These are phyloP conservation scores for Podila clonocystis DNA, from an alignment of 192 early-diverging fungal genomes.

Conservation along the genomic window DNA sequence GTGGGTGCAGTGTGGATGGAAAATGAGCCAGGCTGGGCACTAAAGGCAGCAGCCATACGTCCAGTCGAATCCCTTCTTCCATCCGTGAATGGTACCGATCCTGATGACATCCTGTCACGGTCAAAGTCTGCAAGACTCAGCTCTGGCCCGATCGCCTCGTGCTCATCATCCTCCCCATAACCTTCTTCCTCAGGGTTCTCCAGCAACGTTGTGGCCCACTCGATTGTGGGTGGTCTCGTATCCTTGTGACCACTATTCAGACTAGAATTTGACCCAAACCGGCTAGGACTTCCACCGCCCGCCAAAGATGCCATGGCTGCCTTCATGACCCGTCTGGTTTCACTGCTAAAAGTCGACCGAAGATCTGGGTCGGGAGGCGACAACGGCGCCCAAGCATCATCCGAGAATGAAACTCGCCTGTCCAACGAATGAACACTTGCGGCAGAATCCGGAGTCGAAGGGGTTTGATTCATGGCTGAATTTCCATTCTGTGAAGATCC, in stretches of 20 bases:
- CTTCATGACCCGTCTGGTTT: slow-evolving; percentile 21
- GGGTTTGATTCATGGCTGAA: background rate
- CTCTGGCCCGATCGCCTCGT: slow-evolving; percentile 11
- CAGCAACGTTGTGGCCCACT: slow-evolving; percentile 18
- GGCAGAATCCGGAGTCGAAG: slow-evolving; percentile 21
- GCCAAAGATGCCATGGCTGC: slow-evolving; percentile 10
- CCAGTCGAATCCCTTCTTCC: slow-evolving; percentile 18
- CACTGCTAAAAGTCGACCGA: slow-evolving; percentile 16
- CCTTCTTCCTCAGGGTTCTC: slow-evolving; percentile 14
- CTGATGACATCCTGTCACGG: too few species aligned
- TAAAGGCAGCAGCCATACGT: slow-evolving; percentile 42
- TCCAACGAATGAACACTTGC: slow-evolving; percentile 19
- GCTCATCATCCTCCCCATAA: background rate
- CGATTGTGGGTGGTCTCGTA: background rate
- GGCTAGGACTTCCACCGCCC: slow-evolving; percentile 10
- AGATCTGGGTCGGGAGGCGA: slow-evolving; percentile 10
- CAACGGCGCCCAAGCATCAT: background rate
- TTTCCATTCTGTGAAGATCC: too few species aligned
- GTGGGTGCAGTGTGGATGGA: slow-evolving; percentile 15
- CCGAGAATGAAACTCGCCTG: slow-evolving; percentile 13
- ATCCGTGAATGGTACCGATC: background rate
- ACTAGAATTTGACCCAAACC: background rate
- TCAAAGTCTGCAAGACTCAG: background rate
- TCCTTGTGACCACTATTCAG: background rate
- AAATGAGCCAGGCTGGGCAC: slow-evolving; percentile 37